Evolutionary conservation across 495 filamentous ascomycete genomes (phyloP), one percentile per base, ranked within the genome.

Genomic region (Barbatosphaeria neglecta): DNA sequence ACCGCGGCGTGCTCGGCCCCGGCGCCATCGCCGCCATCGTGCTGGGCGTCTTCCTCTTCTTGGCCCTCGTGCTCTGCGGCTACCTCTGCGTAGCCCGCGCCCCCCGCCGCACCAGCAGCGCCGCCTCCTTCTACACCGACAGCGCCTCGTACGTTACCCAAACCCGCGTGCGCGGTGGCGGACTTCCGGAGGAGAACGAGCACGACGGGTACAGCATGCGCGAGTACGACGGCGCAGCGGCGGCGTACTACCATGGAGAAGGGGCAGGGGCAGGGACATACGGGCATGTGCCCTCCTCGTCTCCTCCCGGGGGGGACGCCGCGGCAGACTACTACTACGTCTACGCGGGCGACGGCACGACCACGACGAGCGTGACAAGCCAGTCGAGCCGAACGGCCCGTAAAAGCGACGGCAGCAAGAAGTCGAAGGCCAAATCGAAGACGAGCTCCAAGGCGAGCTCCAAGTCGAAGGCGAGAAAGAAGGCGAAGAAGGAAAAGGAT

Each of bases 371-470:
- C 13, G 4, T n/a, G 31, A 5, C 31, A n/a, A 35, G 31, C 31
- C 9, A n/a, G 10, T 35, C 31, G 1, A 35, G 31, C 31, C 31
- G 31, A 2, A 35, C 31, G 5, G 31, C 13, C 16, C 13, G 13
- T 2, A n/a, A 11, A n/a, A 35, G 31, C 31, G 31, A 13, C 59
- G 54, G 47, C 67, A 57, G 50, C 64, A 67, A 40, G 63, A 69
- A n/a, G n/a, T n/a, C n/a, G n/a, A n/a, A n/a, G n/a, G n/a, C n/a
- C n/a, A n/a, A n/a, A n/a, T n/a, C n/a, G n/a, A n/a, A n/a, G n/a
- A n/a, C n/a, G n/a, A n/a, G n/a, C n/a, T n/a, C n/a, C n/a, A n/a
- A n/a, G n/a, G n/a, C n/a, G n/a, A n/a, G n/a, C n/a, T n/a, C n/a
- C n/a, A n/a, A n/a, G n/a, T n/a, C n/a, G n/a, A n/a, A n/a, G n/a